Percentiles rank a stretch among this genome's conserved stretches.
Evolutionary conservation across 306 rosid species (phyloP).

Genomic region (Casuarina cunninghamiana): DNA sequence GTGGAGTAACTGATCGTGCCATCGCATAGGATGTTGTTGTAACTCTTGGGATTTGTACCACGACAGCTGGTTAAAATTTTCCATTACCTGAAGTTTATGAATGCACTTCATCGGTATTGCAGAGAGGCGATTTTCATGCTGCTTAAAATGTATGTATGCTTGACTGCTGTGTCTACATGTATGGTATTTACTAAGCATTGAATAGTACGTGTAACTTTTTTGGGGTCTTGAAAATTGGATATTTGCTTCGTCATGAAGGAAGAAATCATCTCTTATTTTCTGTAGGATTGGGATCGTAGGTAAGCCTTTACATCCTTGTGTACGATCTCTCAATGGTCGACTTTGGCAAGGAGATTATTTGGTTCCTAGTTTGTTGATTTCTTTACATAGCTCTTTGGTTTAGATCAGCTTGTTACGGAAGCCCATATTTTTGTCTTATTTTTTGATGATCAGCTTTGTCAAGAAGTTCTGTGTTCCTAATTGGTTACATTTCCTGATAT

Average conservation of each 20-base stretch:
- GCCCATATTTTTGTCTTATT: neutral
- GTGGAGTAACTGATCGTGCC: neutral
- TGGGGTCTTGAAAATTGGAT: neutral
- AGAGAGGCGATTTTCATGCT: neutral
- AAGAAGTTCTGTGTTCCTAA: neutral
- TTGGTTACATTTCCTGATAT: neutral
- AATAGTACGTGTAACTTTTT: neutral
- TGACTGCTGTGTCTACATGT: too few relatives aligned
- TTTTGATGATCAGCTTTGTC: neutral
- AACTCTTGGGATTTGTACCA: neutral
- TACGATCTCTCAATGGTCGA: neutral
- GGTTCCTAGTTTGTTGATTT: neutral
- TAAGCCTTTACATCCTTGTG: neutral
- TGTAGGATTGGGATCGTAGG: neutral
- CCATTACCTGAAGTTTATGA: neutral
- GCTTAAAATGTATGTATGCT: neutral
- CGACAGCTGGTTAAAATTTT: neutral
- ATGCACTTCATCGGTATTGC: neutral
- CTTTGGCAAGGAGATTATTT: neutral
- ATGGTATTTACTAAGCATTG: neutral
- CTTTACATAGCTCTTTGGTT: neutral
- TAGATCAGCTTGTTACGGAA: neutral
- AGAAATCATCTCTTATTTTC: neutral
- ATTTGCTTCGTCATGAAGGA: neutral
- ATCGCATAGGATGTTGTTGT: neutral